Percentiles rank a stretch among this genome's conserved stretches.
These are phyloP conservation scores for Thielaviopsis punctulata DNA, from an alignment of 2,329 filamentous ascomycete species.

Conservation along the genomic window DNA sequence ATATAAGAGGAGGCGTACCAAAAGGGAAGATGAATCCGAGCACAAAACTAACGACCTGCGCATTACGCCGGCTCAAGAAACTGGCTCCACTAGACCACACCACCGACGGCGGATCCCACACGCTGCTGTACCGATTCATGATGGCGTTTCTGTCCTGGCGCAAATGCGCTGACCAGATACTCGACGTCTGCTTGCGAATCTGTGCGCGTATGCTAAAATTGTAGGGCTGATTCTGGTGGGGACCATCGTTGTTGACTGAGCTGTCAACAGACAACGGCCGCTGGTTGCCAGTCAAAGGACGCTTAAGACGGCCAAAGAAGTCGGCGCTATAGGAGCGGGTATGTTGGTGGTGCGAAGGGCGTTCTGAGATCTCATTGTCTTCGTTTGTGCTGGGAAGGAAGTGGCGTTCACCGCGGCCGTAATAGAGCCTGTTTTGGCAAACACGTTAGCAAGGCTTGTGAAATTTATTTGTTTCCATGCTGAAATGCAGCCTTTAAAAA, in stretches of 20 bases:
- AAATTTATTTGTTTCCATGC: not conserved
- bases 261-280: slow-evolving; percentile 18
- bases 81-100: slow-evolving; percentile 45
- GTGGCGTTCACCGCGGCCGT: slow-evolving; percentile 45
- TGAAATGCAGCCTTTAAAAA: not conserved
- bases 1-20: slow-evolving; percentile 30
- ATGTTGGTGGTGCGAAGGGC: slow-evolving; percentile 28
- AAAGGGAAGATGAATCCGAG: slow-evolving; percentile 64
- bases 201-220: slow-evolving; percentile 10
- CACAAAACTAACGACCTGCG: slow-evolving; percentile 59
- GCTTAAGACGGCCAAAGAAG: slow-evolving; percentile 19
- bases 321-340: slow-evolving; percentile 34
- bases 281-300: slow-evolving; percentile 25
- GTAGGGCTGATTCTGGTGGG: not conserved
- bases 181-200: slow-evolving; percentile 32
- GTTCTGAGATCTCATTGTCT: slow-evolving; percentile 29
- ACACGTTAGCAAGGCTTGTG: not conserved
- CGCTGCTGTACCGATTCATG: slow-evolving; percentile 18
- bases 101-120: slow-evolving; percentile 59
- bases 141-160: slow-evolving; percentile 42
- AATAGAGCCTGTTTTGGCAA: slow-evolving; percentile 41
- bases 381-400: slow-evolving; percentile 32
- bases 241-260: not conserved
- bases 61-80: slow-evolving; percentile 48
- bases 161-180: slow-evolving; percentile 60